These are phyloP conservation scores for Dioscorea dumetorum DNA, from an alignment of 106 monocot species.

Conservation along the genomic window DNA sequence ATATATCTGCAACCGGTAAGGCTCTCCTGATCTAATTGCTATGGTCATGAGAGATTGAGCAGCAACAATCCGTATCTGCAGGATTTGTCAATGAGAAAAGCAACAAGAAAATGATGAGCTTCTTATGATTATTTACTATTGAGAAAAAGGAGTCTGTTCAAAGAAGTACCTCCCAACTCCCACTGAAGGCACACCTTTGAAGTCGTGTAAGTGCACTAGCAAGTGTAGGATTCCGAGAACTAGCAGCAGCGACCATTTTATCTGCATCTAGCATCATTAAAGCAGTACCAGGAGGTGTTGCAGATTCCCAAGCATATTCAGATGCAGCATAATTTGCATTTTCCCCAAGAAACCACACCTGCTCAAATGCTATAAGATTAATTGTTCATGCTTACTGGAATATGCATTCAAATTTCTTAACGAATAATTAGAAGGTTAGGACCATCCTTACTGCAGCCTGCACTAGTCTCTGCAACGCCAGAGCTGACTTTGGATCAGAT, in stretches of 20 bases:
- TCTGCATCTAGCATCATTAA: constrained; percentile 98
- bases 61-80: constrained; percentile 81
- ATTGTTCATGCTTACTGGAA: neutral
- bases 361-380: constrained; percentile 1
- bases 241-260: constrained; percentile 99
- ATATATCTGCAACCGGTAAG: constrained; percentile 94
- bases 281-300: constrained; percentile 99
- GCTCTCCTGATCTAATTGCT: constrained; percentile 92
- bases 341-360: constrained; percentile 99
- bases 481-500: constrained; percentile 90
- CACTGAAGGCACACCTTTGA: constrained; percentile 98
- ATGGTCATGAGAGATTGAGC: constrained; percentile 82
- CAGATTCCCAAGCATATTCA: constrained; percentile 99
- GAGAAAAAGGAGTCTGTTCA: neutral
- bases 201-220: constrained; percentile 88
- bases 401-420: neutral
- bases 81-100: constrained; percentile 3
- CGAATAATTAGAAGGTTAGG: neutral
- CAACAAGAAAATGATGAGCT: constrained; percentile 1
- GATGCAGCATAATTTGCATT: constrained; percentile 99
- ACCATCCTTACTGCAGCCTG: constrained; percentile 90
- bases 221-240: constrained; percentile 95
- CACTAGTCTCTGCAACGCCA: constrained; percentile 89
- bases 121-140: neutral
- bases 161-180: constrained; percentile 90